Evolutionary conservation across 441 rosid genomes (phyloP).

Genomic region (Geranium incanum): DNA sequence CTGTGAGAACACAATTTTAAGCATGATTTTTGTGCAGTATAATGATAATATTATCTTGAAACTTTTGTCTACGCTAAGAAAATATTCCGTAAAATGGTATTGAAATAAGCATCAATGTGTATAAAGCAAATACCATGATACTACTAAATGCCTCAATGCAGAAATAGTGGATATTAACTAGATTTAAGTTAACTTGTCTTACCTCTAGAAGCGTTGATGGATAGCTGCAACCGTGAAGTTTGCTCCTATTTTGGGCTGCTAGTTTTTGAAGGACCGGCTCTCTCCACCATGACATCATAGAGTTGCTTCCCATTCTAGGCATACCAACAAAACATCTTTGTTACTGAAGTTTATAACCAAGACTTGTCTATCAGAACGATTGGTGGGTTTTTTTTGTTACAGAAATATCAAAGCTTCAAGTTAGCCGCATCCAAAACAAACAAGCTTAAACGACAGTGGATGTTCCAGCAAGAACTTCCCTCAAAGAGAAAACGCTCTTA

Average conservation of each 20-base stretch:
- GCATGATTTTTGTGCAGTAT: background rate
- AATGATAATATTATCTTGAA: too few relatives aligned
- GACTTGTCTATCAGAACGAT: background rate
- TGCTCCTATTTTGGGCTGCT: slow-evolving; percentile 39
- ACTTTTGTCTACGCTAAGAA: too few relatives aligned
- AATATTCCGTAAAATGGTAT: too few relatives aligned
- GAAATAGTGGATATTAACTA: background rate
- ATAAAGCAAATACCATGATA: too few relatives aligned
- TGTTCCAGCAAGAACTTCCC: too few relatives aligned
- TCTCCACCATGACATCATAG: slow-evolving; percentile 70
- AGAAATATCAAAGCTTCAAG: background rate
- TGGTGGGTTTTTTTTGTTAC: background rate
- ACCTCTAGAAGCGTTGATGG: background rate
- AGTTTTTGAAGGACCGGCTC: slow-evolving; percentile 63
- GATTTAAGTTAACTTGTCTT: background rate
- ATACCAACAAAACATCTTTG: slow-evolving; percentile 8
- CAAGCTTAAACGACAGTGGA: background rate
- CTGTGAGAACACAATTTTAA: background rate
- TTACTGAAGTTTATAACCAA: background rate
- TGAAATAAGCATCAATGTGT: too few relatives aligned
- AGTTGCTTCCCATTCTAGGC: slow-evolving; percentile 62
- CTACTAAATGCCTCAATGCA: background rate
- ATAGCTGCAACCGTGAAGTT: background rate
- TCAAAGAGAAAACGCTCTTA: too few relatives aligned
- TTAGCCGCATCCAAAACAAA: background rate